phyloP scores from a whole-genome alignment of 192 early-diverging fungal genomes.

The Spizellomyces punctatus region DNA sequence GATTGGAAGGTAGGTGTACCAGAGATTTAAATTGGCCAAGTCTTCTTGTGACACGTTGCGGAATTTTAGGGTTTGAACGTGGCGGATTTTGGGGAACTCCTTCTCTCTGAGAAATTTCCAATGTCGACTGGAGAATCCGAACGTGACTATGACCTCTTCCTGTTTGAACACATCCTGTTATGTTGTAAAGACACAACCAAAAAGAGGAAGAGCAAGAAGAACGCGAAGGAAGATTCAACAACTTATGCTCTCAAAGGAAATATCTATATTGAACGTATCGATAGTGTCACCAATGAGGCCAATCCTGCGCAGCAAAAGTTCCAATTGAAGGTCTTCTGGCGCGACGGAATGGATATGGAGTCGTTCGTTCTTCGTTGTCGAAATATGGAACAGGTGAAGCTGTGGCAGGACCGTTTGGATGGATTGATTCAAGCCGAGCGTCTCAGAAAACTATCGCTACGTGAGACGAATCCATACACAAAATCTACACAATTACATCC shows the following conservation, averaged over 20 bases:
- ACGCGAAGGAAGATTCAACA: slow-evolving; percentile 16
- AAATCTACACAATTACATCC: slow-evolving; percentile 26
- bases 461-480: slow-evolving; percentile 16
- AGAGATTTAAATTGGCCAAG: too few species aligned
- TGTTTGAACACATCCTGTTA: slow-evolving; percentile 92
- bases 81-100: slow-evolving; percentile 75
- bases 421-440: slow-evolving; percentile 50
- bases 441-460: slow-evolving; percentile 24
- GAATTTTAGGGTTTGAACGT: slow-evolving; percentile 61
- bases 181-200: slow-evolving; percentile 83
- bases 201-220: slow-evolving; percentile 58
- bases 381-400: slow-evolving; percentile 88
- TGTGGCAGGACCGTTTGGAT: slow-evolving; percentile 82
- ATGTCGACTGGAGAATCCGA: slow-evolving; percentile 81
- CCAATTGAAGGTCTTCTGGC: slow-evolving; percentile 79
- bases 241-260: slow-evolving; percentile 71
- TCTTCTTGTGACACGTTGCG: too few species aligned
- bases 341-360: slow-evolving; percentile 72
- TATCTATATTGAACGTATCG: slow-evolving; percentile 83
- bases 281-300: slow-evolving; percentile 67
- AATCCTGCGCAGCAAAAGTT: slow-evolving; percentile 37
- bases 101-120: slow-evolving; percentile 84
- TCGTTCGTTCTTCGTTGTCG: slow-evolving; percentile 87
- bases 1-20: slow-evolving; percentile 73
- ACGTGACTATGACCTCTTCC: slow-evolving; percentile 80